Conservation (phyloP, 495 filamentous ascomycete genomes). For the Parmelia sp. region DNA sequence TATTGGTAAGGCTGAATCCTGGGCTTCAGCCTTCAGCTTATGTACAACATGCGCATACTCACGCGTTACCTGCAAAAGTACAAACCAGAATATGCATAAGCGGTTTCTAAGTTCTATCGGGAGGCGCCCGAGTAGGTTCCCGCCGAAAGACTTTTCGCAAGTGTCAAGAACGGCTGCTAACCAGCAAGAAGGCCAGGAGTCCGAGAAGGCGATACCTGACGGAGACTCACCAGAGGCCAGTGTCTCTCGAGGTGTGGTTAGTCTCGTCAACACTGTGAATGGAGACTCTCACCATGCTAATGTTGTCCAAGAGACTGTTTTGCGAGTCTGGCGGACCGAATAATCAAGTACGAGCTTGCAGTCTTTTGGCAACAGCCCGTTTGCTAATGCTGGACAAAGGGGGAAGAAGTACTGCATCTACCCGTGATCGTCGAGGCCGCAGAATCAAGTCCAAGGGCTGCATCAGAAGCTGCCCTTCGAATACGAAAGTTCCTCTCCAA, state of each 20-base stretch:
- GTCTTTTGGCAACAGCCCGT: slow-evolving; percentile 7
- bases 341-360: slow-evolving; percentile 46
- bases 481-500: slow-evolving; percentile 76
- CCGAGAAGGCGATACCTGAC: slow-evolving; percentile 18
- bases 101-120: slow-evolving; percentile 25
- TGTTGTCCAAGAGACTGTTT: slow-evolving; percentile 51
- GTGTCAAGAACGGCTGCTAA: slow-evolving; percentile 1
- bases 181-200: slow-evolving; percentile 19
- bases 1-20: slow-evolving; percentile 1
- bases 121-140: slow-evolving; percentile 20
- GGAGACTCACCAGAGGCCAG: slow-evolving; percentile 45
- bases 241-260: slow-evolving; percentile 47
- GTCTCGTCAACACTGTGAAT: slow-evolving; percentile 22
- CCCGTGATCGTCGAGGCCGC: slow-evolving; percentile 90
- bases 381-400: slow-evolving; percentile 38
- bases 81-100: slow-evolving; percentile 20
- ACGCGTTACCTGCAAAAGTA: background rate
- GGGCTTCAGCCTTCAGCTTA: slow-evolving; percentile 1
- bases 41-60: background rate
- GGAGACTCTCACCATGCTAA: slow-evolving; percentile 14
- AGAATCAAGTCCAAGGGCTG: slow-evolving; percentile 83
- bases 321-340: slow-evolving; percentile 68
- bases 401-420: slow-evolving; percentile 88
- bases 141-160: background rate
- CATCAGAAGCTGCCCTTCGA: slow-evolving; percentile 63